A percentile compares a stretch with the other conserved stretches of the same genome.
Conservation (phyloP, 768 basidiomycete genomes). For the Chalciporus chontae region DNA sequence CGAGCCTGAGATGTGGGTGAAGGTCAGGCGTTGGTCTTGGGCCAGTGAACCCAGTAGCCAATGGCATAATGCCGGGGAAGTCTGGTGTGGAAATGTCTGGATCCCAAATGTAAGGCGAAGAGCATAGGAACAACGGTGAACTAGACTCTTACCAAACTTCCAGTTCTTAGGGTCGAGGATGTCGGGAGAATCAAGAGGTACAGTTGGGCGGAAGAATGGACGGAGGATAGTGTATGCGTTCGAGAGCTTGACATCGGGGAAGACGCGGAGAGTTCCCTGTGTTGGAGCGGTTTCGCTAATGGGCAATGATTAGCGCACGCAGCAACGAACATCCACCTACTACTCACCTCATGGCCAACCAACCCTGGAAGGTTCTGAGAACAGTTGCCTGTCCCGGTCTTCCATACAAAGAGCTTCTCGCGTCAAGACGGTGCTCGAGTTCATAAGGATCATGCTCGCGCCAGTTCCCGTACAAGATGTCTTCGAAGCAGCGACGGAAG, state of each 20-base stretch:
- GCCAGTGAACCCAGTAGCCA: constrained; percentile 27
- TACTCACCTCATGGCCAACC: constrained; percentile 62
- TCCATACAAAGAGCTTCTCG: constrained; percentile 61
- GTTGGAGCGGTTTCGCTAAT: constrained; percentile 60
- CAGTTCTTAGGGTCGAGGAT: constrained; percentile 51
- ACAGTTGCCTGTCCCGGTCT: constrained; percentile 50
- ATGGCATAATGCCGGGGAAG: constrained; percentile 41
- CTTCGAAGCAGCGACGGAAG: constrained; percentile 57
- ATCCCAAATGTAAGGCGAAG: constrained; percentile 6
- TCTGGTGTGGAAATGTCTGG: constrained; percentile 45
- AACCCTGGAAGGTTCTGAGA: constrained; percentile 73
- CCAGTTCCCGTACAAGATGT: constrained; percentile 63
- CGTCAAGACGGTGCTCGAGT: constrained; percentile 54
- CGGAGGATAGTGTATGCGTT: constrained; percentile 73
- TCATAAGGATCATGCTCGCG: constrained; percentile 64
- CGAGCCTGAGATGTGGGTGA: constrained; percentile 67
- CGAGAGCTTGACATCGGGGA: constrained; percentile 60
- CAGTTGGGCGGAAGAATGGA: constrained; percentile 66
- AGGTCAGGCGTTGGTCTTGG: constrained; percentile 49
- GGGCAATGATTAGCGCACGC: background rate
- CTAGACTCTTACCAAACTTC: constrained; percentile 40
- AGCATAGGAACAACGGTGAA: constrained; percentile 19
- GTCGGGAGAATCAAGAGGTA: constrained; percentile 37
- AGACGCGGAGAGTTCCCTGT: constrained; percentile 68
- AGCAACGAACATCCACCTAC: background rate